A percentile compares a stretch with the other conserved stretches of the same genome.
phyloP scores from a whole-genome alignment of 768 basidiomycete species.

The Serendipita indica region DNA sequence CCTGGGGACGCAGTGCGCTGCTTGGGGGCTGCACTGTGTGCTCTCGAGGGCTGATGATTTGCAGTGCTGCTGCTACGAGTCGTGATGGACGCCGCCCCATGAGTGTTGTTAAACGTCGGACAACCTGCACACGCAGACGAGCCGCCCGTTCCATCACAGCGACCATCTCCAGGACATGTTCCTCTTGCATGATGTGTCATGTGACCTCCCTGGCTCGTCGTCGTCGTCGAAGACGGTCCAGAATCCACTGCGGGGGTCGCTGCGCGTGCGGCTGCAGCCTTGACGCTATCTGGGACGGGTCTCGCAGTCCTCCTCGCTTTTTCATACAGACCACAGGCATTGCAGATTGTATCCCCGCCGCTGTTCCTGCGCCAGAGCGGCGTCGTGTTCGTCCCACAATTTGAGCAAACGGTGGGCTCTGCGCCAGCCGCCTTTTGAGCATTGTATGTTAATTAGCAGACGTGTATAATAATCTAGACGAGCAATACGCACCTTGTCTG shows the following conservation, averaged over 20 bases:
- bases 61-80: conserved; percentile 18
- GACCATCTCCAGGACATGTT: conserved; percentile 97
- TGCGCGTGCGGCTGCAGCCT: conserved; percentile 4
- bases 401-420: conserved; percentile 15
- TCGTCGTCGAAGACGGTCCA: conserved; percentile 19
- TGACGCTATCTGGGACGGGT: neutral
- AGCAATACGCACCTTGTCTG: no score
- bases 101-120: conserved; percentile 87
- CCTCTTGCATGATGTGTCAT: conserved; percentile 25
- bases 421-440: neutral
- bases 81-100: conserved; percentile 20
- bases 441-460: no score
- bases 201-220: conserved; percentile 14
- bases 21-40: neutral
- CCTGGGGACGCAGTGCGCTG: conserved; percentile 13
- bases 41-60: neutral
- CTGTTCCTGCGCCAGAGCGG: conserved; percentile 75
- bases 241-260: conserved; percentile 20
- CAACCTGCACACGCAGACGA: conserved; percentile 87
- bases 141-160: conserved; percentile 95
- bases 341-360: conserved; percentile 74
- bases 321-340: conserved; percentile 66
- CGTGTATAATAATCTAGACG: no score
- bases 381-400: conserved; percentile 53
- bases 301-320: neutral